Evolutionary conservation across 306 rosid species (phyloP).

Genomic region (Luffa aegyptiaca): DNA sequence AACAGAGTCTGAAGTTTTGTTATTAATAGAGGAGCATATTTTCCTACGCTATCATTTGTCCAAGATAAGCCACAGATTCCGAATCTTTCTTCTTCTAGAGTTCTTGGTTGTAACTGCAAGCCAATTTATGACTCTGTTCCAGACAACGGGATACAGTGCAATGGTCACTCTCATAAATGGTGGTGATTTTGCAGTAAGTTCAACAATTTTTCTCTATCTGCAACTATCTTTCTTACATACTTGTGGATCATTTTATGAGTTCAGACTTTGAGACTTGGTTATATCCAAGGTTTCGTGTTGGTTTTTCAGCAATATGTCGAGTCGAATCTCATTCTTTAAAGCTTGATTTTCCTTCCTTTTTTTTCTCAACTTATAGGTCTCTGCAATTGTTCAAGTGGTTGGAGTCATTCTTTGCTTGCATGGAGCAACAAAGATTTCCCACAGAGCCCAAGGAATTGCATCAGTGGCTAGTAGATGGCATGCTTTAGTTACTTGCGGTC

Average conservation of each 20-base stretch:
- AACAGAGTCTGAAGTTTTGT: constrained; percentile 28
- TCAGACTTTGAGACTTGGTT: not conserved
- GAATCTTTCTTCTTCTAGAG: constrained; percentile 31
- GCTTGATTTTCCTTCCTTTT: not conserved
- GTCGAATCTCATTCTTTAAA: not conserved
- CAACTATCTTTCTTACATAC: not conserved
- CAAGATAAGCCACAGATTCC: constrained; percentile 44
- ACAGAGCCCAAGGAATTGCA: constrained; percentile 33
- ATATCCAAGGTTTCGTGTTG: not conserved
- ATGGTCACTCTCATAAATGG: constrained; percentile 28
- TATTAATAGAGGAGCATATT: constrained; percentile 30
- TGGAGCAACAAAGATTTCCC: constrained; percentile 39
- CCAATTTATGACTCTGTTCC: constrained; percentile 27
- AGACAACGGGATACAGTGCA: constrained; percentile 20
- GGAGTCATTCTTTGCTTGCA: constrained; percentile 34
- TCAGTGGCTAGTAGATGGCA: constrained; percentile 42
- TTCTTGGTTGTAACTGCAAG: constrained; percentile 28
- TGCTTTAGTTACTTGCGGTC: constrained; percentile 37
- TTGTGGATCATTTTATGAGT: not conserved
- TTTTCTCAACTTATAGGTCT: constrained; percentile 17
- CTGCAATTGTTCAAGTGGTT: constrained; percentile 27
- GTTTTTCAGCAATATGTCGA: not conserved
- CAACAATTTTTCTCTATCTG: not conserved
- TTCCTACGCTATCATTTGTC: constrained; percentile 28
- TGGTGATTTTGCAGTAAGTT: constrained; percentile 40